Evolutionary conservation across 768 basidiomycete species (phyloP).

Genomic region (Amanita jacksonii): DNA sequence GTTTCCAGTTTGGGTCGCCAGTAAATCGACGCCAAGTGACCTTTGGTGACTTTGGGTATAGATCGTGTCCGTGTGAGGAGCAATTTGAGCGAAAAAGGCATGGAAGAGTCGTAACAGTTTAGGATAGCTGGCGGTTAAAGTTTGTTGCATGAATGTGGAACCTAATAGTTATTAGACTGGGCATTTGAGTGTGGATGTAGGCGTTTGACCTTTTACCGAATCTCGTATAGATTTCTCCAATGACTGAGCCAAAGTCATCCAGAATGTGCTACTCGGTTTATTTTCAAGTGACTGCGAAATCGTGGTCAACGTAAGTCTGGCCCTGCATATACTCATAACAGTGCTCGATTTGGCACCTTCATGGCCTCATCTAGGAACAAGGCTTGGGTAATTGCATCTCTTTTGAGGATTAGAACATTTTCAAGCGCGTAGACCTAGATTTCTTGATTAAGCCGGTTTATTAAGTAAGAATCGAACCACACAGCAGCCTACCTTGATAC

Average conservation of each 20-base stretch:
- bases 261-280: slow-evolving; percentile 87
- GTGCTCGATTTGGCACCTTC: slow-evolving; percentile 44
- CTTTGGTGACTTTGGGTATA: slow-evolving; percentile 83
- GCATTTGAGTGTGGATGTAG: neutral
- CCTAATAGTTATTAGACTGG: neutral
- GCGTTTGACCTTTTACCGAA: slow-evolving; percentile 57
- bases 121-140: slow-evolving; percentile 80
- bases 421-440: slow-evolving; percentile 86
- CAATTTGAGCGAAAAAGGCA: slow-evolving; percentile 92
- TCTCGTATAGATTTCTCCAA: slow-evolving; percentile 81
- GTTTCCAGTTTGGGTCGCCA: too few relatives aligned
- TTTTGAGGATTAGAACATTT: slow-evolving; percentile 86
- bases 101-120: slow-evolving; percentile 86
- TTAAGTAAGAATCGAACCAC: too few relatives aligned
- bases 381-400: slow-evolving; percentile 64
- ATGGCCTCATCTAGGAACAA: slow-evolving; percentile 90
- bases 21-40: too few relatives aligned
- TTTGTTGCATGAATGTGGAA: slow-evolving; percentile 82
- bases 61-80: slow-evolving; percentile 90
- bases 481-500: slow-evolving; percentile 65
- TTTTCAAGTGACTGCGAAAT: slow-evolving; percentile 67
- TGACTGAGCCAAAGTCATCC: slow-evolving; percentile 71
- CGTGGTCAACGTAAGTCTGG: neutral
- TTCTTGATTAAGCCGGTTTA: neutral
- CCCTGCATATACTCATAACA: neutral